These are phyloP conservation scores for Didymella lethalis DNA, from an alignment of 2,329 filamentous ascomycete species.

Conservation along the genomic window DNA sequence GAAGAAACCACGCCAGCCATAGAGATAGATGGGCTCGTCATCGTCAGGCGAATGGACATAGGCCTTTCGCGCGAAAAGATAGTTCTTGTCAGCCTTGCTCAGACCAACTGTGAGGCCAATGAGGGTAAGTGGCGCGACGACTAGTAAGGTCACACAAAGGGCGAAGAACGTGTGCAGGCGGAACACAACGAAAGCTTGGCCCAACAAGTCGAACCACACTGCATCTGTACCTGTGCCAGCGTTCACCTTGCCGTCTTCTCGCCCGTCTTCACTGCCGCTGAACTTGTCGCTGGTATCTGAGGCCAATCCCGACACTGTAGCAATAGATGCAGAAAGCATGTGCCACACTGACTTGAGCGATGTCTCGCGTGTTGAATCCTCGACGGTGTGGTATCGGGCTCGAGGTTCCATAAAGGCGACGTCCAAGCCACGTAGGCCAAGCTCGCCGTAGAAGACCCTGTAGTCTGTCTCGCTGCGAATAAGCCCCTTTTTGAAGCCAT, in stretches of 20 bases:
- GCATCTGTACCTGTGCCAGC: conserved; percentile 72
- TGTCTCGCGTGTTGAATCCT: conserved; percentile 85
- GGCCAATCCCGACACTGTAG: conserved; percentile 75
- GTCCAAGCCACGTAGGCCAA: conserved; percentile 87
- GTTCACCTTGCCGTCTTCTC: conserved; percentile 67
- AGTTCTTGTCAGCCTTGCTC: conserved; percentile 79
- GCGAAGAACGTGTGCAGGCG: conserved; percentile 84
- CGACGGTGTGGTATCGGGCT: conserved; percentile 86
- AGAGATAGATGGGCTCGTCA: conserved; percentile 68
- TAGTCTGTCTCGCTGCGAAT: conserved; percentile 92
- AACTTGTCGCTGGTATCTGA: conserved; percentile 73
- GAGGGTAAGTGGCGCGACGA: conserved; percentile 78
- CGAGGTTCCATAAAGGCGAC: conserved; percentile 90
- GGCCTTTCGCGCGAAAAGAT: conserved; percentile 77
- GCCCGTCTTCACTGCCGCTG: conserved; percentile 65
- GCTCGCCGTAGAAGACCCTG: conserved; percentile 76
- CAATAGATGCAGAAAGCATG: conserved; percentile 86
- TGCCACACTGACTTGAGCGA: conserved; percentile 81
- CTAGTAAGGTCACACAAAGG: conserved; percentile 81
- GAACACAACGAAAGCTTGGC: conserved; percentile 79
- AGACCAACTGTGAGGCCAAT: conserved; percentile 74
- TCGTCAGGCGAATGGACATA: conserved; percentile 67
- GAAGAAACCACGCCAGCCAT: conserved; percentile 83
- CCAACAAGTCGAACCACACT: conserved; percentile 96
- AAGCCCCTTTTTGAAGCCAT: conserved; percentile 81